These are phyloP conservation scores for Rubia yunnanensis DNA, from an alignment of 257 asterid species.

Conservation along the genomic window DNA sequence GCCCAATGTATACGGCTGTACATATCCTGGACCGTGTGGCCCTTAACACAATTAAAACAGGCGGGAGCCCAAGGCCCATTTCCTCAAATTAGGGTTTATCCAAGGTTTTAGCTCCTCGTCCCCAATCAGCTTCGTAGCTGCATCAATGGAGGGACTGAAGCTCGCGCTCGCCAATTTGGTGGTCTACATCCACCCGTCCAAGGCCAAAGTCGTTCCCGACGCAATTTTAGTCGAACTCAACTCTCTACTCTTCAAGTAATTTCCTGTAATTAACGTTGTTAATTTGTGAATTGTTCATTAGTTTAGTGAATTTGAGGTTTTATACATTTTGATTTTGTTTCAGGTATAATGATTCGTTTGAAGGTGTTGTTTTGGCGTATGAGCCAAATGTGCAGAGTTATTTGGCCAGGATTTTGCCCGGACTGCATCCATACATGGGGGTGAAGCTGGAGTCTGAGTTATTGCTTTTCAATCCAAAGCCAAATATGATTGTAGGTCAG, in stretches of 20 bases:
- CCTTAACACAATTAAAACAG: background rate
- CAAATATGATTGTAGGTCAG: slow-evolving; percentile 54
- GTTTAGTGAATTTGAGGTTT: background rate
- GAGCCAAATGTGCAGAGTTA: slow-evolving; percentile 32
- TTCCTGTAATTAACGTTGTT: background rate
- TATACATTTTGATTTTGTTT: background rate
- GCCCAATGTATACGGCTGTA: background rate
- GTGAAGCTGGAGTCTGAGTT: slow-evolving; percentile 46
- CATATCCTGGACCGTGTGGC: background rate
- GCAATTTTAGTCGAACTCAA: slow-evolving; percentile 60
- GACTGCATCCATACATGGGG: slow-evolving; percentile 56
- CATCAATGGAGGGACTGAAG: slow-evolving; percentile 57
- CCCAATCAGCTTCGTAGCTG: background rate
- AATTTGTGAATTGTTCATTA: background rate
- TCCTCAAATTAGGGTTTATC: background rate
- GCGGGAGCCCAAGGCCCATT: background rate
- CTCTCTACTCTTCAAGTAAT: slow-evolving; percentile 64
- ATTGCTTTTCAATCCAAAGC: slow-evolving; percentile 64
- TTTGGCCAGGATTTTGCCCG: slow-evolving; percentile 58
- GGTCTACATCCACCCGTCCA: slow-evolving; percentile 59
- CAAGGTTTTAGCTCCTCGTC: slow-evolving; percentile 1
- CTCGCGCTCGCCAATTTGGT: slow-evolving; percentile 41
- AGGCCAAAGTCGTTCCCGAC: slow-evolving; percentile 31
- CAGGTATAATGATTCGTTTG: slow-evolving; percentile 63
- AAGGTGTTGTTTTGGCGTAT: slow-evolving; percentile 82